phyloP scores from a whole-genome alignment of 805 yeast species.

The Metschnikowia hibisci region DNA sequence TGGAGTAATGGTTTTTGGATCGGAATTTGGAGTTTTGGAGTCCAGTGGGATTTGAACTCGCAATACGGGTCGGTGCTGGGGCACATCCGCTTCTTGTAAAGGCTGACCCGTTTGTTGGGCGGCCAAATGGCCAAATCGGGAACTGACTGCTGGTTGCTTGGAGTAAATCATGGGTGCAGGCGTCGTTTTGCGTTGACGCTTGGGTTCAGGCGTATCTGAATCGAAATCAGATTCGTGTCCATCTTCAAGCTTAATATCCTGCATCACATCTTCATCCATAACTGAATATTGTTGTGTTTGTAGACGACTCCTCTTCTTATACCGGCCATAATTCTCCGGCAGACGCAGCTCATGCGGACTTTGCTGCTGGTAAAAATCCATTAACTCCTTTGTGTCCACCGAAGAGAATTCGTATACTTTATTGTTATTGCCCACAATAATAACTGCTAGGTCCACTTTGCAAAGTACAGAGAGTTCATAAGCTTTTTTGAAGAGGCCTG shows the following conservation, averaged over 20 bases:
- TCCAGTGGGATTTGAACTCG: slow-evolving; percentile 64
- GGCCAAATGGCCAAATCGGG: slow-evolving; percentile 11
- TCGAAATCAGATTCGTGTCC: slow-evolving; percentile 30
- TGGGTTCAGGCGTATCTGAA: slow-evolving; percentile 33
- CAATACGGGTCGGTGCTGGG: slow-evolving; percentile 49
- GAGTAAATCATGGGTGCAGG: slow-evolving; percentile 13
- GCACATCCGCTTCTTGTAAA: slow-evolving; percentile 11
- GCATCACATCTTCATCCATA: slow-evolving; percentile 16
- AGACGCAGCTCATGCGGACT: slow-evolving; percentile 55
- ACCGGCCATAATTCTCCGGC: slow-evolving; percentile 66
- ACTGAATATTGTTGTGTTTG: slow-evolving; percentile 14
- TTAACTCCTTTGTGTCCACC: slow-evolving; percentile 46
- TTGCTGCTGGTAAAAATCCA: slow-evolving; percentile 21
- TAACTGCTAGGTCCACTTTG: slow-evolving; percentile 88
- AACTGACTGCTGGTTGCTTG: slow-evolving; percentile 11
- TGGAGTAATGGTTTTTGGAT: slow-evolving; percentile 40
- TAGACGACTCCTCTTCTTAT: slow-evolving; percentile 37
- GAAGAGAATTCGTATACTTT: slow-evolving; percentile 83
- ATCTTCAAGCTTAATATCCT: slow-evolving; percentile 19
- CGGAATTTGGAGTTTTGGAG: slow-evolving; percentile 28
- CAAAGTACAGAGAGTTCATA: slow-evolving; percentile 85
- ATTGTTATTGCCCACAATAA: slow-evolving; percentile 78
- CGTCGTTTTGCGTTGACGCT: slow-evolving; percentile 20
- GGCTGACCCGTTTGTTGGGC: slow-evolving; percentile 2
- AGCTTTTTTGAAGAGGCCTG: slow-evolving; percentile 87